A percentile compares a stretch with the other conserved stretches of the same genome.
These are phyloP conservation scores for Euryodendron excelsum DNA, from an alignment of 148 eudicot species.

Conservation along the genomic window DNA sequence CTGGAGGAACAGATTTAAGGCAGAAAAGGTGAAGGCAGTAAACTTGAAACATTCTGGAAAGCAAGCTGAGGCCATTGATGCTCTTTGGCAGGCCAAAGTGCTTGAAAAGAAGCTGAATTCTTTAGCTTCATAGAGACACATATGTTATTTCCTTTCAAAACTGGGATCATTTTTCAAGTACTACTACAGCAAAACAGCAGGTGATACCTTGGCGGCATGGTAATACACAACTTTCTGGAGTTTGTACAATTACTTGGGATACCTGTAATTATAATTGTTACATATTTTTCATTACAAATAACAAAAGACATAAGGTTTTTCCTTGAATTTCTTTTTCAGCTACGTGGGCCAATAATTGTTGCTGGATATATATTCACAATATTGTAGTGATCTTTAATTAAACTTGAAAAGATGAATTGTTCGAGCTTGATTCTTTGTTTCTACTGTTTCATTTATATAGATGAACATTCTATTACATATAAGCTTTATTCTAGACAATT, in stretches of 20 bases:
- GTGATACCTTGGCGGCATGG: too few relatives aligned
- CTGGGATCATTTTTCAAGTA: not conserved
- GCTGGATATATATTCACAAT: too few relatives aligned
- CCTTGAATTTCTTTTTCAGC: too few relatives aligned
- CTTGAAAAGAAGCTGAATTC: constrained; percentile 49
- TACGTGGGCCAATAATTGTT: too few relatives aligned
- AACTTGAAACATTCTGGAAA: constrained; percentile 79
- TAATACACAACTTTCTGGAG: not conserved
- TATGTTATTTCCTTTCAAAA: not conserved
- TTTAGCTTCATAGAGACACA: constrained; percentile 20
- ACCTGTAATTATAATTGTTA: not conserved
- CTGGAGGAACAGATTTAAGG: constrained; percentile 76
- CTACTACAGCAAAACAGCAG: not conserved
- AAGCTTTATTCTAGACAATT: too few relatives aligned
- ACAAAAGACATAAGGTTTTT: too few relatives aligned
- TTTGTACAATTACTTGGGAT: not conserved
- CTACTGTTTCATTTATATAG: too few relatives aligned
- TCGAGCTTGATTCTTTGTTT: not conserved
- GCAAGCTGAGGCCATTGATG: constrained; percentile 82
- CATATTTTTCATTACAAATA: not conserved
- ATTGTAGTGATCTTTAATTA: too few relatives aligned
- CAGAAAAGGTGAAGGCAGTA: constrained; percentile 73
- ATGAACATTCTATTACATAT: too few relatives aligned
- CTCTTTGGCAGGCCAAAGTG: constrained; percentile 66
- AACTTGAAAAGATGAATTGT: too few relatives aligned